Conservation (phyloP, 2,329 filamentous ascomycete species). For the Pezizomycotina sp. region DNA sequence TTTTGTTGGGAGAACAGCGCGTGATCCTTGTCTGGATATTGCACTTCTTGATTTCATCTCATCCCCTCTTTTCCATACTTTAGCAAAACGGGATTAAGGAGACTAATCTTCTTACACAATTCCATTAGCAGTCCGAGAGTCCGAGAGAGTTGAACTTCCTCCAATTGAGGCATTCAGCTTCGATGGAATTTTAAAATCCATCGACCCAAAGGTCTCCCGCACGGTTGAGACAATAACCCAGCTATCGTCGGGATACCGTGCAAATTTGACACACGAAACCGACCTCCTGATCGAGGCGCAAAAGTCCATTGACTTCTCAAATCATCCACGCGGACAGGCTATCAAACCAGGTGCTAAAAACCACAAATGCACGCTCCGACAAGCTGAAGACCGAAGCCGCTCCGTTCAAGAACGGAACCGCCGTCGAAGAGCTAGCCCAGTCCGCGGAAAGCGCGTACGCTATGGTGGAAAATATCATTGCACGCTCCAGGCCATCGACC, state of each 20-base stretch:
- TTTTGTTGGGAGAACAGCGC: no score
- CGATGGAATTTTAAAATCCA: slow-evolving; percentile 23
- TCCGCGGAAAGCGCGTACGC: slow-evolving; percentile 24
- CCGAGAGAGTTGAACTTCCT: slow-evolving; percentile 22
- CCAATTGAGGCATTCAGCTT: slow-evolving; percentile 25
- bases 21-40: no score
- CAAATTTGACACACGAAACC: slow-evolving; percentile 22
- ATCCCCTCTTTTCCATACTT: no score
- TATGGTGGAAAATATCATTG: slow-evolving; percentile 24
- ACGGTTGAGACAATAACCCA: slow-evolving; percentile 21
- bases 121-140: no score
- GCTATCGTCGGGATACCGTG: slow-evolving; percentile 22
- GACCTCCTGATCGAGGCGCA: slow-evolving; percentile 22
- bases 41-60: no score
- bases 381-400: slow-evolving; percentile 20
- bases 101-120: no score
- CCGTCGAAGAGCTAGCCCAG: slow-evolving; percentile 23
- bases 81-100: no score
- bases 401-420: slow-evolving; percentile 21
- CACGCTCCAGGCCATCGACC: slow-evolving; percentile 24
- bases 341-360: slow-evolving; percentile 21
- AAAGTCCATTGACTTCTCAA: slow-evolving; percentile 21
- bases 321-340: slow-evolving; percentile 22
- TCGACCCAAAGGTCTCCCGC: slow-evolving; percentile 23
- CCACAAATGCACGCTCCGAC: slow-evolving; percentile 24